phyloP scores from a whole-genome alignment of 257 asterid species.

The Lavandula angustifolia region DNA sequence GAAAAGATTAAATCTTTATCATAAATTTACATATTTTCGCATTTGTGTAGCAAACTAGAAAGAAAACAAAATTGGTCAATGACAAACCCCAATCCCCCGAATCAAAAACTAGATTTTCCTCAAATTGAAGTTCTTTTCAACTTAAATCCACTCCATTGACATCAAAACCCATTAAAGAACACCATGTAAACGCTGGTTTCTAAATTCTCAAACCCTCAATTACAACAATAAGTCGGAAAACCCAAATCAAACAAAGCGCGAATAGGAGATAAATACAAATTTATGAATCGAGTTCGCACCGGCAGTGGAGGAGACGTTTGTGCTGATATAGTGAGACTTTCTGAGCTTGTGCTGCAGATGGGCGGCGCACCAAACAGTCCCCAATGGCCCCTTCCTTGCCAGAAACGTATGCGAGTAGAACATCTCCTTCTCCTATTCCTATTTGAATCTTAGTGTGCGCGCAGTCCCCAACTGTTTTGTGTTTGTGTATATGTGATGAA shows the following conservation, averaged over 20 bases:
- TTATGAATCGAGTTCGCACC: conserved; percentile 40
- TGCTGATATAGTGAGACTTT: conserved; percentile 64
- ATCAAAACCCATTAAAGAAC: conserved; percentile 3
- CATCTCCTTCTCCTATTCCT: conserved; percentile 43
- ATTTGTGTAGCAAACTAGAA: background rate
- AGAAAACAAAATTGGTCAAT: background rate
- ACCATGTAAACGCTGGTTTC: background rate
- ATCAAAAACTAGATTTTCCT: conserved; percentile 15
- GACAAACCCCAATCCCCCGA: background rate
- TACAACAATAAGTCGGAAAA: background rate
- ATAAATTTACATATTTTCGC: background rate
- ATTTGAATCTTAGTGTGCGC: background rate
- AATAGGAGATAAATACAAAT: background rate
- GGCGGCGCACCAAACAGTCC: conserved; percentile 97
- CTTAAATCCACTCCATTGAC: conserved; percentile 10
- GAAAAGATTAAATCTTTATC: conserved; percentile 17
- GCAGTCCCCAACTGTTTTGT: background rate
- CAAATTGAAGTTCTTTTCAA: background rate
- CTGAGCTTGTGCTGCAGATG: conserved; percentile 78
- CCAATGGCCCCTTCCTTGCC: conserved; percentile 84
- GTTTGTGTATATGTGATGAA: background rate
- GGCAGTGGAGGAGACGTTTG: conserved; percentile 66
- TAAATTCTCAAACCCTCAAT: background rate
- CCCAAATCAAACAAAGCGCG: background rate
- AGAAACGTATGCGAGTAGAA: conserved; percentile 79